These are phyloP conservation scores for Dichotomocladium elegans DNA, from an alignment of 371 early-diverging fungal genomes.

Conservation along the genomic window DNA sequence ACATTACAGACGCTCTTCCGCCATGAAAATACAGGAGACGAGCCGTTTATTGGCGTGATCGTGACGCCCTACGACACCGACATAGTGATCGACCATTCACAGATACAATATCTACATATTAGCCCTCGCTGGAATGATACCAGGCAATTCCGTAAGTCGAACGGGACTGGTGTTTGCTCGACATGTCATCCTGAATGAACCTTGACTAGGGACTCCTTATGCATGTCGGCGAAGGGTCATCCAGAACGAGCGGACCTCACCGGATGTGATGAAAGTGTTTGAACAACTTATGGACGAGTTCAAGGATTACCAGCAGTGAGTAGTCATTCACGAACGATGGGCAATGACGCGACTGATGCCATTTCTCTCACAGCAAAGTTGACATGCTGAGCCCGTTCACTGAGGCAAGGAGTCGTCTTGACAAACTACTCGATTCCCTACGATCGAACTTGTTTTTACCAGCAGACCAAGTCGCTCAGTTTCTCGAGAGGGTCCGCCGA, in stretches of 20 bases:
- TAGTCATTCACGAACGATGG: neutral
- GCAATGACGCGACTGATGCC: too few species aligned
- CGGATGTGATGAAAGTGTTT: constrained; percentile 10
- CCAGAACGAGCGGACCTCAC: constrained; percentile 8
- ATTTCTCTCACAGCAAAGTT: constrained; percentile 10
- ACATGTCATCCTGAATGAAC: neutral
- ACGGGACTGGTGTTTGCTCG: neutral
- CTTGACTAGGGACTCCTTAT: constrained; percentile 14
- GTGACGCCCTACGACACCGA: constrained; percentile 69
- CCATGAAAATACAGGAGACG: constrained; percentile 56
- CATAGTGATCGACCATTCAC: constrained; percentile 45
- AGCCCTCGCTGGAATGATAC: constrained; percentile 42
- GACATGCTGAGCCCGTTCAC: constrained; percentile 8
- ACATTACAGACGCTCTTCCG: constrained; percentile 63
- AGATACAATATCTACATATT: constrained; percentile 56
- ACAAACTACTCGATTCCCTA: constrained; percentile 13
- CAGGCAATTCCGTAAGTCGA: constrained; percentile 41
- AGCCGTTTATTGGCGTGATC: constrained; percentile 84
- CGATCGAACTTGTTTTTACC: constrained; percentile 15
- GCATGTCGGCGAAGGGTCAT: constrained; percentile 10
- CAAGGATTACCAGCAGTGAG: constrained; percentile 22
- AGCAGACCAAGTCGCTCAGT: neutral
- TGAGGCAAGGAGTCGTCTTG: constrained; percentile 6
- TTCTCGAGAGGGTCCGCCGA: neutral
- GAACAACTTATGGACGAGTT: constrained; percentile 12